A percentile compares a stretch with the other conserved stretches of the same genome.
Evolutionary conservation across 208 protist species (phyloP).

Genomic region (Trypanosoma brucei): DNA sequence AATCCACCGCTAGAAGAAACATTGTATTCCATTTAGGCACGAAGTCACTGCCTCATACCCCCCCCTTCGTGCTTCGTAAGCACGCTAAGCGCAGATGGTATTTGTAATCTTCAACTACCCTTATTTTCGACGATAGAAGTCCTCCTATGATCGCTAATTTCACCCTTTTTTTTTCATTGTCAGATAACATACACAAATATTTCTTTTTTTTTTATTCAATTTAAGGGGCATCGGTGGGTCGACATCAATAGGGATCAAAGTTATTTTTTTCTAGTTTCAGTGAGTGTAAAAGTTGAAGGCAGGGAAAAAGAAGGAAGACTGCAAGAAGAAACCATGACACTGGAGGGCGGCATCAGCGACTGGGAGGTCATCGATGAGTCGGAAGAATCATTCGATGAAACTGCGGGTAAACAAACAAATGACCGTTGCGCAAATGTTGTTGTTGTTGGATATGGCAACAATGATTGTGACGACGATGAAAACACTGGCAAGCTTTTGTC

Average conservation of each 20-base stretch:
- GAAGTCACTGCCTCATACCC: too few species aligned
- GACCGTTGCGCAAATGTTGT: not conserved
- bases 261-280: too few species aligned
- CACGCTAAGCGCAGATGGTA: not conserved
- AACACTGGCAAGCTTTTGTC: too few species aligned
- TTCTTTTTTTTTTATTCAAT: not conserved
- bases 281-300: not conserved
- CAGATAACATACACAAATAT: not conserved
- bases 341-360: not conserved
- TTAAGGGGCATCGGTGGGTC: not conserved
- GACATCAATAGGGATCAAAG: not conserved
- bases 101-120: not conserved
- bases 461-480: too few species aligned
- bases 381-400: not conserved
- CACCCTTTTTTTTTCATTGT: not conserved
- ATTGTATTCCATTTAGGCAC: too few species aligned
- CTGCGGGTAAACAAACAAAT: too few species aligned
- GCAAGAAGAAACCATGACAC: not conserved
- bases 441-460: not conserved
- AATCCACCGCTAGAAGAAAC: too few species aligned
- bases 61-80: too few species aligned
- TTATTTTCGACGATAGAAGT: not conserved
- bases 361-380: not conserved
- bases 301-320: slow-evolving; percentile 5
- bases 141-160: not conserved